These are phyloP conservation scores for Fragilaria radians DNA, from an alignment of 108 stramenopile genomes.

Conservation along the genomic window DNA sequence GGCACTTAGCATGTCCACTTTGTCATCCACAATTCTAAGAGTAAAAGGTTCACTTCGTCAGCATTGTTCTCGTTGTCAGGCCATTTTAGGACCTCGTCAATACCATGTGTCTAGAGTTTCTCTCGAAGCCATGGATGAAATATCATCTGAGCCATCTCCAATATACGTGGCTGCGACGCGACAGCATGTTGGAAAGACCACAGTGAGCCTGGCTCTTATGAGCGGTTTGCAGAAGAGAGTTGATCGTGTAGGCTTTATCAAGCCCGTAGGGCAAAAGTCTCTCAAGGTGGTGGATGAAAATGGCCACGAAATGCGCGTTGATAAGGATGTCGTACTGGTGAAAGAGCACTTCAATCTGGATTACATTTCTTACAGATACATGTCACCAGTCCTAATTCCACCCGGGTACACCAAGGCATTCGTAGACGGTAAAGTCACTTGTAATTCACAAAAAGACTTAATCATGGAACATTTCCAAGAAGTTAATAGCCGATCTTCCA, in stretches of 20 bases:
- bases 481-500: slow-evolving; percentile 42
- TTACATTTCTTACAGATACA: slow-evolving; percentile 83
- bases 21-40: not conserved
- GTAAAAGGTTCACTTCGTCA: not conserved
- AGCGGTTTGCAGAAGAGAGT: slow-evolving; percentile 88
- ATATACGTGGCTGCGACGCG: slow-evolving; percentile 93
- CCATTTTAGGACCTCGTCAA: not conserved
- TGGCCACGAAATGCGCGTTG: slow-evolving; percentile 60
- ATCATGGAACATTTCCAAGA: slow-evolving; percentile 54
- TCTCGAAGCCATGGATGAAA: not conserved
- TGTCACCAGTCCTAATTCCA: slow-evolving; percentile 95
- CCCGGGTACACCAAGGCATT: slow-evolving; percentile 88
- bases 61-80: not conserved
- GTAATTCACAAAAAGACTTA: slow-evolving; percentile 49
- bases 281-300: slow-evolving; percentile 26
- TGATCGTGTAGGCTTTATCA: slow-evolving; percentile 88
- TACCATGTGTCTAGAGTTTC: not conserved
- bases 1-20: not conserved
- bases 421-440: slow-evolving; percentile 78
- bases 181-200: slow-evolving; percentile 97
- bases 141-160: slow-evolving; percentile 20
- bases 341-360: slow-evolving; percentile 83
- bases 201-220: slow-evolving; percentile 79
- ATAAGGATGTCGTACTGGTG: slow-evolving; percentile 89
- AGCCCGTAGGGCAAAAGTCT: slow-evolving; percentile 94